Evolutionary conservation across 2,329 filamentous ascomycete species (phyloP), one percentile per base, ranked within the genome.

Genomic region (Ciborinia camelliae): DNA sequence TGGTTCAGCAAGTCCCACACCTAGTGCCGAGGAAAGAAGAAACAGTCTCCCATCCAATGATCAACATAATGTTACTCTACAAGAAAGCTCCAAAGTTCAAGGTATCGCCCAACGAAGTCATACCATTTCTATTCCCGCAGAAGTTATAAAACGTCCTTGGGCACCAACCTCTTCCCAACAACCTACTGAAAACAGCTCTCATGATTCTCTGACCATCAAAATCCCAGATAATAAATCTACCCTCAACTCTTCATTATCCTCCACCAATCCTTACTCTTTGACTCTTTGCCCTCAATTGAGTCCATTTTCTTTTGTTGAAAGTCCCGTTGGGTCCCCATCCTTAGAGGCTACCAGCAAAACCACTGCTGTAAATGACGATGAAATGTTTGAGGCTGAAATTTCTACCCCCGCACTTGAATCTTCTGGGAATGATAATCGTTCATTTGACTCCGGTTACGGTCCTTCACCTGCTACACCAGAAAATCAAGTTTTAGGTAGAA

Each of bases 1-100:
- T 73, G 86, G 84, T 18, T 77, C 78, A 3, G 79, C 76, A 1
- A 84, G 81, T 64, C 86, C 86, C 2, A 74, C 75, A 18, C 75
- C 76, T n/a, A 84, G 81, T 54, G 76, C 61, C 32, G 69, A 72
- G 2, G 63, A 65, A 4, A 62, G 68, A 57, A 65, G 65, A 10
- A 69, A 68, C 6, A 65, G 63, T 35, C 35, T 62, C 37, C 58
- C 58, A 37, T 32, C 35, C 20, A 47, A 43, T 20, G 51, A 43
- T 50, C 39, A 30, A 14, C n/a, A 35, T n/a, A 63, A 57, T 39
- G 47, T 37, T 28, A 39, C 45, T 20, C n/a, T 52, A 15, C 37
- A 64, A 39, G 47, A 55, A 54, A 47, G 51, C 15, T 62, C 55
- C 15, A 65, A 68, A 18, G 62, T 62, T n/a, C 67, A 64, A 54